Percentiles rank a stretch among this genome's conserved stretches.
These are phyloP conservation scores for Mediolabrus comicus DNA, from an alignment of 108 stramenopile genomes.

Conservation along the genomic window DNA sequence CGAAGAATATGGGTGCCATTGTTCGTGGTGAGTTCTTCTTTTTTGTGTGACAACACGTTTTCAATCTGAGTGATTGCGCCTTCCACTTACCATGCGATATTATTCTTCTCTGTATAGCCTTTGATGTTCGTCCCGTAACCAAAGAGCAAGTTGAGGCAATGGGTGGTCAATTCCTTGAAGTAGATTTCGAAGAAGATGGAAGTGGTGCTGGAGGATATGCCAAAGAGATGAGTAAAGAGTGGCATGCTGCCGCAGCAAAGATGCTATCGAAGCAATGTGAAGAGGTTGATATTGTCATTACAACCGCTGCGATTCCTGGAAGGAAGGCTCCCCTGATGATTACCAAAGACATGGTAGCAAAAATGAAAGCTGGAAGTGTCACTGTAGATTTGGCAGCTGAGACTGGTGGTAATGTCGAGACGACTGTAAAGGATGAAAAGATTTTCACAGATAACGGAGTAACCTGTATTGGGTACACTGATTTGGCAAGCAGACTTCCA, in stretches of 20 bases:
- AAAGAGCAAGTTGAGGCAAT: conserved; percentile 99
- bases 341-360: conserved; percentile 96
- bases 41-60: neutral
- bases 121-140: conserved; percentile 98
- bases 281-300: conserved; percentile 97
- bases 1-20: conserved; percentile 99
- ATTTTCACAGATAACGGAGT: conserved; percentile 88
- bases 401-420: conserved; percentile 97
- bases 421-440: conserved; percentile 86
- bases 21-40: conserved; percentile 54
- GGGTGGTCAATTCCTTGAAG: conserved; percentile 97
- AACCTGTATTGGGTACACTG: conserved; percentile 98
- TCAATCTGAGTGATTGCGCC: neutral
- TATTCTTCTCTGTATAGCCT: conserved; percentile 59
- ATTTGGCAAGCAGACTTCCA: conserved; percentile 95
- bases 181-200: conserved; percentile 95
- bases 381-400: conserved; percentile 99
- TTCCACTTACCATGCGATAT: neutral
- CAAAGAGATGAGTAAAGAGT: conserved; percentile 98
- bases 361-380: conserved; percentile 95
- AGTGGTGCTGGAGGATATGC: conserved; percentile 99
- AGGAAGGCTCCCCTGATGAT: conserved; percentile 95
- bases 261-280: conserved; percentile 92
- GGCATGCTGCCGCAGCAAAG: conserved; percentile 89
- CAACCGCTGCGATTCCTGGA: conserved; percentile 99